These are phyloP conservation scores for Melastoma malabathricum DNA, from an alignment of 345 rosid species.

Conservation along the genomic window DNA sequence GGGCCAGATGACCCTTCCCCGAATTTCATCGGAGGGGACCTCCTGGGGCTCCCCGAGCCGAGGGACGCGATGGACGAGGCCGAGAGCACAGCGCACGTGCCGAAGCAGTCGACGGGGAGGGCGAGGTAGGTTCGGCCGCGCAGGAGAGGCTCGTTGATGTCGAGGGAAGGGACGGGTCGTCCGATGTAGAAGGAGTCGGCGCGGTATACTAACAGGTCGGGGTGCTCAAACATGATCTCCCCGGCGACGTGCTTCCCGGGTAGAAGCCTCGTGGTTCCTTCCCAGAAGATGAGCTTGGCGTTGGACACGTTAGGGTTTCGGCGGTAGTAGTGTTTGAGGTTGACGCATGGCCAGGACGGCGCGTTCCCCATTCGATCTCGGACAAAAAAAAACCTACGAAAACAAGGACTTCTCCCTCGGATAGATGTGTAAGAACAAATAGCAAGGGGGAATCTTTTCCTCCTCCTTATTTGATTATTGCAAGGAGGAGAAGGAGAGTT, in stretches of 20 bases:
- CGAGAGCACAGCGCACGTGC: slow-evolving; percentile 25
- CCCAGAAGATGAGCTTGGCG: slow-evolving; percentile 46
- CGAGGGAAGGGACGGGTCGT: slow-evolving; percentile 47
- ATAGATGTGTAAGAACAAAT: too few species aligned
- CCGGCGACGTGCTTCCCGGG: slow-evolving; percentile 64
- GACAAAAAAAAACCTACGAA: background rate
- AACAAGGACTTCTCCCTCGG: background rate
- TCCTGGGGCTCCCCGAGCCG: slow-evolving; percentile 21
- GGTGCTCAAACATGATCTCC: slow-evolving; percentile 80
- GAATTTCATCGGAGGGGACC: slow-evolving; percentile 23
- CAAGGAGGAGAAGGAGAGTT: too few species aligned
- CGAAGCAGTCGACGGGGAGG: slow-evolving; percentile 60
- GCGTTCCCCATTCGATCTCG: slow-evolving; percentile 5
- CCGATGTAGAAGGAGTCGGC: slow-evolving; percentile 92
- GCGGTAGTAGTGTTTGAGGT: slow-evolving; percentile 5
- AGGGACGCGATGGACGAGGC: slow-evolving; percentile 51
- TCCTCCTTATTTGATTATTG: too few species aligned
- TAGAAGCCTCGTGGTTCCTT: slow-evolving; percentile 39
- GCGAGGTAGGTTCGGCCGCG: slow-evolving; percentile 70
- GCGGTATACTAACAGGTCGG: slow-evolving; percentile 68
- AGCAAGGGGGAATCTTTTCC: too few species aligned
- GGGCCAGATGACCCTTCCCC: slow-evolving; percentile 22
- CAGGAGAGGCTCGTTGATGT: slow-evolving; percentile 52
- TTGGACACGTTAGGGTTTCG: slow-evolving; percentile 3
- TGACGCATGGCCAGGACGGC: slow-evolving; percentile 19